Conservation (phyloP, 805 yeast species). For the Saturnispora serradocipensis region DNA sequence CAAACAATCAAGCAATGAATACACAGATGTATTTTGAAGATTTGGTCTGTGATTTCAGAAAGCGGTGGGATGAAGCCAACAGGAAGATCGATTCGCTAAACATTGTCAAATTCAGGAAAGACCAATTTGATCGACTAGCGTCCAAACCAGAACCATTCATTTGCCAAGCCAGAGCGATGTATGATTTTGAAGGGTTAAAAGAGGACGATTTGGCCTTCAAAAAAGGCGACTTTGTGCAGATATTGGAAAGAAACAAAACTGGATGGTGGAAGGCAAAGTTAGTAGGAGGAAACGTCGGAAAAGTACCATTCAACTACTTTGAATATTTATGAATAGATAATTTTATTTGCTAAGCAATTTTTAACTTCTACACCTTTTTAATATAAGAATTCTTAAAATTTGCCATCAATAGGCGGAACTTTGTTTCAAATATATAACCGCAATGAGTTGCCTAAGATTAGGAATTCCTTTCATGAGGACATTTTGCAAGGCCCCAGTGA, state of each 20-base stretch:
- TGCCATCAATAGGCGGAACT: neutral
- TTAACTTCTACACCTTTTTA: neutral
- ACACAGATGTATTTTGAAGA: slow-evolving; percentile 6
- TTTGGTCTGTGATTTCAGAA: slow-evolving; percentile 5
- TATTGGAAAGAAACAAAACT: slow-evolving; percentile 29
- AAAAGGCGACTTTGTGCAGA: slow-evolving; percentile 34
- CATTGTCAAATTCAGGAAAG: neutral
- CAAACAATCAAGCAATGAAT: neutral
- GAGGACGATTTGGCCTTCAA: slow-evolving; percentile 35
- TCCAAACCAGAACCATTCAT: neutral
- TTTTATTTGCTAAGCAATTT: slow-evolving; percentile 3
- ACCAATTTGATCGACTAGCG: neutral
- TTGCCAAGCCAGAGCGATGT: slow-evolving; percentile 28
- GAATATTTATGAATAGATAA: neutral
- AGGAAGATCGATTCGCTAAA: slow-evolving; percentile 2
- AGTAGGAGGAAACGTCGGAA: slow-evolving; percentile 31
- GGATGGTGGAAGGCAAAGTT: slow-evolving; percentile 45
- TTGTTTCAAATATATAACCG: neutral
- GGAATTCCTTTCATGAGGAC: neutral
- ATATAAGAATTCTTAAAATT: neutral
- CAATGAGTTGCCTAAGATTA: neutral
- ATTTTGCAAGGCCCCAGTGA: neutral
- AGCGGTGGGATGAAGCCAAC: neutral
- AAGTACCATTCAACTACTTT: slow-evolving; percentile 38
- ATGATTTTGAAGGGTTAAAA: slow-evolving; percentile 29